Percentiles rank a stretch among this genome's conserved stretches.
Conservation (phyloP, 768 basidiomycete species). For the Suillus subalutaceus region DNA sequence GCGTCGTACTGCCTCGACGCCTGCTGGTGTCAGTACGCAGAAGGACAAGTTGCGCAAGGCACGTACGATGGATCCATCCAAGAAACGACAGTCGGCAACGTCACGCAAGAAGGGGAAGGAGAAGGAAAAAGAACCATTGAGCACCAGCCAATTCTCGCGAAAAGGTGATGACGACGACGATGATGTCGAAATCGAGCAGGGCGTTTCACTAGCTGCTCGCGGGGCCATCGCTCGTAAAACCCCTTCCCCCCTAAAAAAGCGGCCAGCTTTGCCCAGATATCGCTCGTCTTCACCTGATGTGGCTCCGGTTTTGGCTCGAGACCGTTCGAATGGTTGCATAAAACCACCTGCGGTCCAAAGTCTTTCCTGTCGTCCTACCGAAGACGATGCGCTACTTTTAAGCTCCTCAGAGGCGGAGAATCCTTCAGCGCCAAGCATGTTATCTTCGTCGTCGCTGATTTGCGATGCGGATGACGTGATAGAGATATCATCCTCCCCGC, state of each 20-base stretch:
- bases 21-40: constrained; percentile 35
- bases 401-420: constrained; percentile 9
- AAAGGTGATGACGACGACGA: constrained; percentile 55
- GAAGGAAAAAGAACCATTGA: constrained; percentile 25
- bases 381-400: not conserved
- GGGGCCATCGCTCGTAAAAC: constrained; percentile 12
- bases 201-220: constrained; percentile 26
- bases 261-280: constrained; percentile 14
- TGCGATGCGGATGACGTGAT: constrained; percentile 29
- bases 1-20: constrained; percentile 52
- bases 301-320: constrained; percentile 1
- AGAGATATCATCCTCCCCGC: constrained; percentile 34
- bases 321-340: not conserved
- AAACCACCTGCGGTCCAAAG: not conserved
- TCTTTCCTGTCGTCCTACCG: not conserved
- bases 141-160: constrained; percentile 45
- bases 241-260: constrained; percentile 10
- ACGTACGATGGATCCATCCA: constrained; percentile 41
- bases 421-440: constrained; percentile 13
- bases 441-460: constrained; percentile 28
- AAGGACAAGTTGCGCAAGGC: constrained; percentile 48
- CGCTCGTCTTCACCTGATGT: constrained; percentile 20
- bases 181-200: constrained; percentile 57
- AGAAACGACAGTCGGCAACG: constrained; percentile 20
- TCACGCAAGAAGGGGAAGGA: constrained; percentile 29